A percentile compares a stretch with the other conserved stretches of the same genome.
Evolutionary conservation across 2,329 filamentous ascomycete genomes (phyloP).

Genomic region (Trichoderma koningii): DNA sequence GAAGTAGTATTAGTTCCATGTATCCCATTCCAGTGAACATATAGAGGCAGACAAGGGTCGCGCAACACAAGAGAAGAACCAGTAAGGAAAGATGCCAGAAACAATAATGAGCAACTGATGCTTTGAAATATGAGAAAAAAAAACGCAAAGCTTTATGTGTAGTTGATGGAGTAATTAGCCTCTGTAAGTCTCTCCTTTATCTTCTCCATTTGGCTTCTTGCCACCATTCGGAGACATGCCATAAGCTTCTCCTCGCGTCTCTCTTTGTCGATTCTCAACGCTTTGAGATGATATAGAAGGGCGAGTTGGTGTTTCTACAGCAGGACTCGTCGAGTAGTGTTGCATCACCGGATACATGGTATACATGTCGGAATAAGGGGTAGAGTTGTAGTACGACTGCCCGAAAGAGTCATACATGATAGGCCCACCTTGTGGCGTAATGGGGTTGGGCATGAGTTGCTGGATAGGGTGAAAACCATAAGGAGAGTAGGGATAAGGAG

Average conservation of each 20-base stretch:
- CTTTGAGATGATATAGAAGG: background rate
- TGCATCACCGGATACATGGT: constrained; percentile 33
- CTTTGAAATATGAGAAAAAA: no score
- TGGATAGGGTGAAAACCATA: constrained; percentile 24
- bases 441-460: constrained; percentile 16
- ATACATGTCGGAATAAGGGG: constrained; percentile 18
- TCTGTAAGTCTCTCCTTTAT: no score
- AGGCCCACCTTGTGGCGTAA: constrained; percentile 22
- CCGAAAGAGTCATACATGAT: constrained; percentile 32
- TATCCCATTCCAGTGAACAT: no score
- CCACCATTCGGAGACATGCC: background rate
- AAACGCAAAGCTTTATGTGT: no score
- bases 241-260: background rate
- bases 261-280: background rate
- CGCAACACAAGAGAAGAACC: no score
- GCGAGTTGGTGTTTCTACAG: constrained; percentile 17
- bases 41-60: no score
- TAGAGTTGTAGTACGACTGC: background rate
- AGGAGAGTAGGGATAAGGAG: constrained; percentile 24
- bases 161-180: no score
- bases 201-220: no score
- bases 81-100: no score
- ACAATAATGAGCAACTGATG: no score
- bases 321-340: constrained; percentile 11
- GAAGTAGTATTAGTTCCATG: no score